Percentiles rank a stretch among this genome's conserved stretches.
These are phyloP conservation scores for Arabidopsis lyrata DNA, from an alignment of 441 rosid genomes.

Conservation along the genomic window DNA sequence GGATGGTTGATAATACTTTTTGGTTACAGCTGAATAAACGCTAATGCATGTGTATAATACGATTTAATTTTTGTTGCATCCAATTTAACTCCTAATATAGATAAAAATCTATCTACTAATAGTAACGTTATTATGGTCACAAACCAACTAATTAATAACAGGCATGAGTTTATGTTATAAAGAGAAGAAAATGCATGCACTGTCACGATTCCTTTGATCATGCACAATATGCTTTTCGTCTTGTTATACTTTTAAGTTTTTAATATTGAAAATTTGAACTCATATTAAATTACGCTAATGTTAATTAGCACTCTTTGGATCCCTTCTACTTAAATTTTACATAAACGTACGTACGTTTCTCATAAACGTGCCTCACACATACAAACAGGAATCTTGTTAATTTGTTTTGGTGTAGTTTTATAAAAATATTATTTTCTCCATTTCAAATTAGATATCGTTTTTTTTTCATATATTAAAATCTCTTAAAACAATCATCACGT, in stretches of 20 bases:
- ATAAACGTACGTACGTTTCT: constrained; percentile 3
- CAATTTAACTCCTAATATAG: background rate
- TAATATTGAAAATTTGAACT: constrained; percentile 7
- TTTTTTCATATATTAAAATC: too few species aligned
- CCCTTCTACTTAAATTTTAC: constrained; percentile 24
- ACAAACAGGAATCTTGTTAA: constrained; percentile 5
- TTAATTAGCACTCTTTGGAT: constrained; percentile 21
- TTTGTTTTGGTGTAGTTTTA: too few species aligned
- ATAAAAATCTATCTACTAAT: background rate
- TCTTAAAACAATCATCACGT: too few species aligned
- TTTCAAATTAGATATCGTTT: too few species aligned
- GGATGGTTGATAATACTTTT: background rate
- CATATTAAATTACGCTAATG: constrained; percentile 27
- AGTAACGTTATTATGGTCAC: background rate
- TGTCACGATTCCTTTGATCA: constrained; percentile 22
- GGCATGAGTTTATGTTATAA: background rate
- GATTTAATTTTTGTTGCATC: background rate
- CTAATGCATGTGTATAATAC: background rate
- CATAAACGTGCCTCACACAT: constrained; percentile 25
- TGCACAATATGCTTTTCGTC: constrained; percentile 15
- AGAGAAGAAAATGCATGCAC: constrained; percentile 23
- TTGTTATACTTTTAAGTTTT: background rate
- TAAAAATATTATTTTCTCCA: too few species aligned
- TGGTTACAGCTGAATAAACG: background rate
- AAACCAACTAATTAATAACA: background rate